phyloP scores from a whole-genome alignment of 2,329 filamentous ascomycete genomes.

The Aspergillus thermomutatus region DNA sequence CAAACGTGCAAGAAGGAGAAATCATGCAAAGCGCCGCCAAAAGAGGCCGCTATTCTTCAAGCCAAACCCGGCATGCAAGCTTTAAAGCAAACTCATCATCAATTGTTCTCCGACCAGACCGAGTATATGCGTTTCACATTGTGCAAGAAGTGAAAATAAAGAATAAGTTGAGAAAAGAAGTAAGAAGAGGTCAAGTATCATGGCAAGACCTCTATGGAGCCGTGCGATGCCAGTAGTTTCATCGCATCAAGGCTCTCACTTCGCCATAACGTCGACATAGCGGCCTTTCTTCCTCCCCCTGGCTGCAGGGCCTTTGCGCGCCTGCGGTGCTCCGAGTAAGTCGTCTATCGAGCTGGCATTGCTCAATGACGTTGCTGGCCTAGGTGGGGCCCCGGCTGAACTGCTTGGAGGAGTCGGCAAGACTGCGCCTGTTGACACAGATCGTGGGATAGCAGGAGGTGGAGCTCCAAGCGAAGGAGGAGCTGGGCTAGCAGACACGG shows the following conservation, averaged over 20 bases:
- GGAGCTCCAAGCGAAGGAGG: slow-evolving; percentile 26
- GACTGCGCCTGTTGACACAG: slow-evolving; percentile 36
- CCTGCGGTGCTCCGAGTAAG: slow-evolving; percentile 70
- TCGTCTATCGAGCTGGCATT: slow-evolving; percentile 95
- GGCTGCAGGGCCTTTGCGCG: slow-evolving; percentile 61
- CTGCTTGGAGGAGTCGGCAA: slow-evolving; percentile 35
- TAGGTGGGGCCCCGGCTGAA: slow-evolving; percentile 50
- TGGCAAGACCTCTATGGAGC: too few relatives aligned
- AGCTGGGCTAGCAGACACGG: slow-evolving; percentile 31
- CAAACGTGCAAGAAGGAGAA: slow-evolving; percentile 3
- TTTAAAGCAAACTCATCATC: slow-evolving; percentile 4
- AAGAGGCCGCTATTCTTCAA: slow-evolving; percentile 1
- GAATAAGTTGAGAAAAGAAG: slow-evolving; percentile 7
- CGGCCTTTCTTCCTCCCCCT: slow-evolving; percentile 78
- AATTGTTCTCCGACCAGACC: slow-evolving; percentile 3
- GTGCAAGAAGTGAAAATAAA: slow-evolving; percentile 10
- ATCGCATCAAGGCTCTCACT: slow-evolving; percentile 34
- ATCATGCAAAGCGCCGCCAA: slow-evolving; percentile 6
- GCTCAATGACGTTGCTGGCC: slow-evolving; percentile 78
- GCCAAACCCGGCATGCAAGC: slow-evolving; percentile 10
- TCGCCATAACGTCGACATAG: slow-evolving; percentile 96
- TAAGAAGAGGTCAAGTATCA: slow-evolving; percentile 8
- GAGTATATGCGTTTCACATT: slow-evolving; percentile 8
- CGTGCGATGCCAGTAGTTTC: not conserved
- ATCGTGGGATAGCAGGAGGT: slow-evolving; percentile 29